phyloP scores from a whole-genome alignment of 495 filamentous ascomycete genomes.

The Cetradonia linearis region DNA sequence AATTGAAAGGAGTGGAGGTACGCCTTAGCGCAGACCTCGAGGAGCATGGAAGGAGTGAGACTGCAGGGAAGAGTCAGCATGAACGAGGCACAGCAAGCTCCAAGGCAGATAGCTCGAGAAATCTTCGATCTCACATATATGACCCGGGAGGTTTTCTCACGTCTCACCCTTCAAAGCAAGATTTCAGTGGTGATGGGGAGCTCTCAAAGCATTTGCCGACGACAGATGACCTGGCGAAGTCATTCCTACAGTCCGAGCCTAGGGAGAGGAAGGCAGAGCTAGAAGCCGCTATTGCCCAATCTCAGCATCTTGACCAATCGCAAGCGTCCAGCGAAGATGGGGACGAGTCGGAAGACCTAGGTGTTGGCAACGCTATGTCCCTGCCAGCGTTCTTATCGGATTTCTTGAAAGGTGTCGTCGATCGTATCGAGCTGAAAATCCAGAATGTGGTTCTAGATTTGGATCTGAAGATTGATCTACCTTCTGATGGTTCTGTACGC shows the following conservation, averaged over 20 bases:
- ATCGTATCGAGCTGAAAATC: slow-evolving; percentile 65
- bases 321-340: slow-evolving; percentile 38
- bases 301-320: slow-evolving; percentile 49
- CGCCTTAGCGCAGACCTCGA: slow-evolving; percentile 29
- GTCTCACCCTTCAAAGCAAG: slow-evolving; percentile 9
- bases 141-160: slow-evolving; percentile 19
- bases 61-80: background rate
- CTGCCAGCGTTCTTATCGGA: slow-evolving; percentile 73
- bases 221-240: slow-evolving; percentile 74
- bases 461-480: slow-evolving; percentile 34
- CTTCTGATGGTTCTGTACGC: slow-evolving; percentile 13
- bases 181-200: slow-evolving; percentile 13
- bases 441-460: slow-evolving; percentile 55
- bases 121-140: slow-evolving; percentile 17
- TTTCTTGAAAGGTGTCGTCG: slow-evolving; percentile 72
- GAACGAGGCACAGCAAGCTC: slow-evolving; percentile 3
- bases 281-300: slow-evolving; percentile 62
- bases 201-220: slow-evolving; percentile 53
- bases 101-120: slow-evolving; percentile 16
- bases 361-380: slow-evolving; percentile 61
- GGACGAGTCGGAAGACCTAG: slow-evolving; percentile 53
- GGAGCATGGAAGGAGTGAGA: background rate
- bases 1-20: slow-evolving; percentile 67
- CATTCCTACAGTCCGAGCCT: slow-evolving; percentile 76
- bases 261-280: slow-evolving; percentile 62